phyloP scores from a whole-genome alignment of 2,329 filamentous ascomycete genomes.

The Diplodia intermedia region DNA sequence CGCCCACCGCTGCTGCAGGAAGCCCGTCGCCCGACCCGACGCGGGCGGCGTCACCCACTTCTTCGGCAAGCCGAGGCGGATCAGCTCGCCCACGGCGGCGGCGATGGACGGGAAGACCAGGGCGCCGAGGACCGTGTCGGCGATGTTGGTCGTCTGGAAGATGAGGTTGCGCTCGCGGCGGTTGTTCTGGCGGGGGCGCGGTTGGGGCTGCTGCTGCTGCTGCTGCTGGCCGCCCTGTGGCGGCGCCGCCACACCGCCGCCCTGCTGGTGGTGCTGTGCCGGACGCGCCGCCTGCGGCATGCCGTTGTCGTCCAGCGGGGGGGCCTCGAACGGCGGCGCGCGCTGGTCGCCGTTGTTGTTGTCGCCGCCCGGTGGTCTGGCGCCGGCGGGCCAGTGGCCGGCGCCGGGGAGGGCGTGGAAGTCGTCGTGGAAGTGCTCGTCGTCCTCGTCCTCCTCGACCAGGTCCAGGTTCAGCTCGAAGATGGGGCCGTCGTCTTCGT shows the following conservation, averaged over 20 bases:
- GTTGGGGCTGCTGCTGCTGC: slow-evolving; percentile 36
- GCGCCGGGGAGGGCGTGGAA: slow-evolving; percentile 39
- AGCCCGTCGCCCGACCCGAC: slow-evolving; percentile 43
- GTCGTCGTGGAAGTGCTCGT: slow-evolving; percentile 48
- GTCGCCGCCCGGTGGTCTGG: slow-evolving; percentile 16
- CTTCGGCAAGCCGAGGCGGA: slow-evolving; percentile 71
- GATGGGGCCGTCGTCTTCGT: slow-evolving; percentile 51
- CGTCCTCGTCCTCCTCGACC: slow-evolving; percentile 45
- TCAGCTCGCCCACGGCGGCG: slow-evolving; percentile 75
- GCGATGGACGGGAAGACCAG: slow-evolving; percentile 84
- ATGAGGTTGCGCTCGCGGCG: slow-evolving; percentile 57
- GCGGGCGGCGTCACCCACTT: slow-evolving; percentile 64
- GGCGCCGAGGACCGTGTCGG: slow-evolving; percentile 69
- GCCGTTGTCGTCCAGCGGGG: slow-evolving; percentile 39
- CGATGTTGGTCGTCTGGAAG: slow-evolving; percentile 62
- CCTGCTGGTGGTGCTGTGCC: slow-evolving; percentile 34
- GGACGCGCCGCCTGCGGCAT: slow-evolving; percentile 29
- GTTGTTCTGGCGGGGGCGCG: slow-evolving; percentile 39
- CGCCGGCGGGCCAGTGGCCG: slow-evolving; percentile 26
- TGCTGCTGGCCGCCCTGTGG: not conserved
- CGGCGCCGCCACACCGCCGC: slow-evolving; percentile 31
- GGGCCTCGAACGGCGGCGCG: slow-evolving; percentile 38
- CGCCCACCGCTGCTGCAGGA: slow-evolving; percentile 87
- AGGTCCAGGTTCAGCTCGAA: slow-evolving; percentile 59
- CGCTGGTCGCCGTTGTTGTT: not conserved